Percentiles rank a stretch among this genome's conserved stretches.
phyloP scores from a whole-genome alignment of 495 filamentous ascomycete genomes.

The Aspergillus hancockii region DNA sequence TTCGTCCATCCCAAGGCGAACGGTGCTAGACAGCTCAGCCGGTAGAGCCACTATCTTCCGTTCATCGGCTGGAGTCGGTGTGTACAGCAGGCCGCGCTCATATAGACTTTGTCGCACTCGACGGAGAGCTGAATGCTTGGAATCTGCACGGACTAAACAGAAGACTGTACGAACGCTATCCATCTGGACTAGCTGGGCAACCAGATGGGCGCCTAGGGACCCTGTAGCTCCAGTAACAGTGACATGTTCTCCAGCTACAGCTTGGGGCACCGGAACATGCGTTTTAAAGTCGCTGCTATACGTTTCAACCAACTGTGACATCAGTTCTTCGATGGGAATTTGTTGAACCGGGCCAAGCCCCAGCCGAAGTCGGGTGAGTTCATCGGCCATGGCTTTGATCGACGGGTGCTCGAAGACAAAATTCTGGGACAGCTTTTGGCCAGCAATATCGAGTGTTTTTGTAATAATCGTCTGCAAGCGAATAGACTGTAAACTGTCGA shows the following conservation, averaged over 20 bases:
- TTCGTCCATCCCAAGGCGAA: slow-evolving; percentile 45
- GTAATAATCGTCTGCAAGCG: slow-evolving; percentile 41
- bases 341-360: slow-evolving; percentile 16
- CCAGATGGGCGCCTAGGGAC: slow-evolving; percentile 57
- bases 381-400: slow-evolving; percentile 28
- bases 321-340: slow-evolving; percentile 22
- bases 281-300: slow-evolving; percentile 31
- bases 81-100: slow-evolving; percentile 24
- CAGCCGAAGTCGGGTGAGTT: slow-evolving; percentile 15
- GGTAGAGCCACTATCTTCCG: slow-evolving; percentile 48
- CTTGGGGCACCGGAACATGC: slow-evolving; percentile 26
- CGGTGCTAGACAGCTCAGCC: slow-evolving; percentile 34
- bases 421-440: slow-evolving; percentile 39
- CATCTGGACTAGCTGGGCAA: slow-evolving; percentile 35
- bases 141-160: slow-evolving; percentile 57
- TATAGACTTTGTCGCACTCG: slow-evolving; percentile 51
- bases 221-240: slow-evolving; percentile 67
- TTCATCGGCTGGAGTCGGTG: slow-evolving; percentile 14
- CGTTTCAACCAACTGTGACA: slow-evolving; percentile 32
- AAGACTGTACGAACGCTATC: slow-evolving; percentile 40
- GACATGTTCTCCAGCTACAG: slow-evolving; percentile 23
- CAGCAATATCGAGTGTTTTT: slow-evolving; percentile 26
- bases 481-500: slow-evolving; percentile 53
- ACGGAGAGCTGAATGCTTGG: slow-evolving; percentile 36
- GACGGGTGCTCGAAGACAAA: slow-evolving; percentile 44